Evolutionary conservation across 2,329 filamentous ascomycete species (phyloP), one percentile per base, ranked within the genome.

Genomic region (Ophiostoma quercus): DNA sequence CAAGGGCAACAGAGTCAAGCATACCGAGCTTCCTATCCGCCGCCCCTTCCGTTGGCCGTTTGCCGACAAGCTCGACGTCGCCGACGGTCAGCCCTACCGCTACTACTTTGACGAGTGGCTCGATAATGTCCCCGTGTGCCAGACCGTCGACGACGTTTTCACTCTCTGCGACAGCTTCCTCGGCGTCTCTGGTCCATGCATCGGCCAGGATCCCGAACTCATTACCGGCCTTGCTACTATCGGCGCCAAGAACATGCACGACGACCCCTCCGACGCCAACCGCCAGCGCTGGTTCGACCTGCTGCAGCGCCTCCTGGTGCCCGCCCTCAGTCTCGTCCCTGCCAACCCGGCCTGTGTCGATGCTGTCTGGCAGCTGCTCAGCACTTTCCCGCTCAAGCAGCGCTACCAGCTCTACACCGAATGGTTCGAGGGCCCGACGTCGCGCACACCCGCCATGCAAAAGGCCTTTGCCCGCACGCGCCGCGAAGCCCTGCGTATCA

Each of bases 91-190:
- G n/a, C 87, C 91, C 68, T 98, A 97, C 78, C 88, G 91, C 43
- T 98, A 96, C 77, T 99, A 99, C 79, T 97, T 95, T 89, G 93
- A 97, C 71, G 95, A 98, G 74, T 99, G 95, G 95, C 85, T 89
- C 2, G 94, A 98, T 79, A 96, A 95, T 73, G 85, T 99, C 65
- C 96, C 95, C 0, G 82, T 97, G 25, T 99, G 95, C 76, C 94
- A 96, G 77, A 91, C 84, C 1, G 88, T 97, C 6, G 92, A 97
- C 72, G 95, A 99, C 76, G 85, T 99, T 16, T 95, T 98, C 78
- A 88, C 90, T 2, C 85, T 97, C 0, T 96, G 93, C 78, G 87
- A 88, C 71, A 94, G 92, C 0, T 85, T 99, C 29, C 82, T 97
- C 65, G 96, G 95, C 73, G 82, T 94, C 32, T 90, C 94, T 0